Percentiles rank a stretch among this genome's conserved stretches.
phyloP scores from a whole-genome alignment of 2,329 filamentous ascomycete genomes.

The Phialocephala subalpina region DNA sequence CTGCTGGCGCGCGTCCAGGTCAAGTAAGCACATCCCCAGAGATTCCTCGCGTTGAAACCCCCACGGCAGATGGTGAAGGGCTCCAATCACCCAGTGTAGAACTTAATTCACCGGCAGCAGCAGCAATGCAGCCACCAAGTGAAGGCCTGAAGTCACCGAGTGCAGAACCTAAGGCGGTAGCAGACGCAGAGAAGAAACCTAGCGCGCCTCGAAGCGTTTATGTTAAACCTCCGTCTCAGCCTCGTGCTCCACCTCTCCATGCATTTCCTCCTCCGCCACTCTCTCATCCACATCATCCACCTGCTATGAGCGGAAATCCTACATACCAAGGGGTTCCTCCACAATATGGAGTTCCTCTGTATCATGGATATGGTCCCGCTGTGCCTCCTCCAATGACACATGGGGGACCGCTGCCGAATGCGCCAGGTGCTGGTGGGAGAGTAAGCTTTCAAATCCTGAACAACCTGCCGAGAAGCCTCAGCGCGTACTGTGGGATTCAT shows the following conservation, averaged over 20 bases:
- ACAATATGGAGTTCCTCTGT: background rate
- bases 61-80: too few species aligned
- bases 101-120: too few species aligned
- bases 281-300: background rate
- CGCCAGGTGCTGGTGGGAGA: background rate
- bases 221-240: background rate
- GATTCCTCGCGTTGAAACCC: background rate
- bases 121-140: too few species aligned
- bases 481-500: slow-evolving; percentile 5
- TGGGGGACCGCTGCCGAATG: background rate
- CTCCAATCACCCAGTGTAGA: too few species aligned
- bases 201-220: background rate
- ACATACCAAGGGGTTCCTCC: background rate
- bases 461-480: slow-evolving; percentile 25
- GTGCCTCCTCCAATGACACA: too few species aligned
- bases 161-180: slow-evolving; percentile 11
- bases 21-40: slow-evolving; percentile 59
- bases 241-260: background rate
- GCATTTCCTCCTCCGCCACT: background rate
- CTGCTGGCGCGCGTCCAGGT: slow-evolving; percentile 60
- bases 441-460: background rate
- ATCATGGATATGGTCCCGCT: background rate
- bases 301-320: background rate
- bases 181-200: background rate
- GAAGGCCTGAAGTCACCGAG: too few species aligned